phyloP scores from a whole-genome alignment of 225 moss, liverwort and hornwort genomes.

The Pseudisothecium myosuroides region DNA sequence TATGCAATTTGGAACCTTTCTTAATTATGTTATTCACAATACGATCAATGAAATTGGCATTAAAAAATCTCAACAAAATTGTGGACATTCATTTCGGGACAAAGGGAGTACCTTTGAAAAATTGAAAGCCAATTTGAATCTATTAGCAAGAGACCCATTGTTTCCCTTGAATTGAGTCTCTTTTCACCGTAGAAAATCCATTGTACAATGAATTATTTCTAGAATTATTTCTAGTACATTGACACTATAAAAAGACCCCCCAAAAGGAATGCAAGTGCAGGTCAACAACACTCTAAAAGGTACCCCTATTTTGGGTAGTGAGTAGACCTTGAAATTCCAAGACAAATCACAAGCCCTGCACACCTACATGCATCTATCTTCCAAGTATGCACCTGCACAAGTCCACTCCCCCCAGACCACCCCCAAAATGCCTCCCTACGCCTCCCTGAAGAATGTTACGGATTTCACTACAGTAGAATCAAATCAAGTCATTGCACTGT shows the following conservation, averaged over 20 bases:
- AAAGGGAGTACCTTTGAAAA: neutral
- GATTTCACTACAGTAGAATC: neutral
- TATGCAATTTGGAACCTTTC: no score
- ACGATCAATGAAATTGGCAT: no score
- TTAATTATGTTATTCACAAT: no score
- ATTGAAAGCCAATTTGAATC: neutral
- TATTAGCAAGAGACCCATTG: no score
- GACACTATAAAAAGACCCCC: accelerated
- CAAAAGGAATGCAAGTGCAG: accelerated
- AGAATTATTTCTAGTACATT: neutral
- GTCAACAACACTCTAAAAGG: neutral
- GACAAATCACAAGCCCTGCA: accelerated
- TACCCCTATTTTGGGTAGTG: accelerated
- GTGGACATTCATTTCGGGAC: no score
- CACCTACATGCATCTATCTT: neutral
- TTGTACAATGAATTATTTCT: no score
- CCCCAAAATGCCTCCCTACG: neutral
- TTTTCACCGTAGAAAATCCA: accelerated
- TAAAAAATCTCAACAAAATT: no score
- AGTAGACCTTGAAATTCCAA: accelerated
- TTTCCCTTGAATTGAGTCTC: neutral
- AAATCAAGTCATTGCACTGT: neutral
- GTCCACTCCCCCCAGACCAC: neutral
- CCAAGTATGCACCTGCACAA: accelerated
- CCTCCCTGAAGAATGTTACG: neutral